Conservation (phyloP, 768 basidiomycete species). For the Lactarius vividus region DNA sequence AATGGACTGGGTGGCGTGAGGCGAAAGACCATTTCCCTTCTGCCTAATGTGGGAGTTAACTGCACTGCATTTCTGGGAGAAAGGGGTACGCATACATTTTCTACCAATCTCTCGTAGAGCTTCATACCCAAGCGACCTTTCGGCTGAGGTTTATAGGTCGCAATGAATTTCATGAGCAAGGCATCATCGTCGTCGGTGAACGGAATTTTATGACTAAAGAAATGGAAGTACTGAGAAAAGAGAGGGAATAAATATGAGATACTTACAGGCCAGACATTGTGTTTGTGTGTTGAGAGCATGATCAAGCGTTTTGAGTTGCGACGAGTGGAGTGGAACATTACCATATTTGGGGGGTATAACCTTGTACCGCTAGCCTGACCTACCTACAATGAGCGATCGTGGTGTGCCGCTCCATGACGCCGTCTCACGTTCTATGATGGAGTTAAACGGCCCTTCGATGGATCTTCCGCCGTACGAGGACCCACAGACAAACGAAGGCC, state of each 20-base stretch:
- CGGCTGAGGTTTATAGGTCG: slow-evolving; percentile 42
- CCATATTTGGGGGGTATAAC: background rate
- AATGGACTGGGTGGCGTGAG: slow-evolving; percentile 51
- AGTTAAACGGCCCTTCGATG: slow-evolving; percentile 4
- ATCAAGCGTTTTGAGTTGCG: background rate
- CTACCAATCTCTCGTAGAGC: slow-evolving; percentile 43
- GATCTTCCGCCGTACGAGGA: slow-evolving; percentile 7
- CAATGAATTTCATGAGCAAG: slow-evolving; percentile 47
- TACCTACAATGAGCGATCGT: slow-evolving; percentile 1
- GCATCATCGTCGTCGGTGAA: slow-evolving; percentile 44
- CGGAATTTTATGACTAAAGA: slow-evolving; percentile 10
- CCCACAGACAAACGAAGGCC: slow-evolving; percentile 2
- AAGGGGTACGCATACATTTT: slow-evolving; percentile 43
- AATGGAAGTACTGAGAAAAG: background rate
- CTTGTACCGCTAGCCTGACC: background rate
- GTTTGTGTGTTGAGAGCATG: background rate
- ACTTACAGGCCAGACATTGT: slow-evolving; percentile 11
- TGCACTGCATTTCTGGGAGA: background rate
- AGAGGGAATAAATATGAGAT: background rate
- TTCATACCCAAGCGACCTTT: slow-evolving; percentile 46
- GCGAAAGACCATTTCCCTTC: slow-evolving; percentile 50
- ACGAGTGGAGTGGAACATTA: background rate
- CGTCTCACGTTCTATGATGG: slow-evolving; percentile 11
- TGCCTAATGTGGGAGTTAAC: slow-evolving; percentile 34
- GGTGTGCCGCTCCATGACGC: background rate